Conservation (phyloP, 176 grass and related monocot genomes). For the Carex pumila region DNA sequence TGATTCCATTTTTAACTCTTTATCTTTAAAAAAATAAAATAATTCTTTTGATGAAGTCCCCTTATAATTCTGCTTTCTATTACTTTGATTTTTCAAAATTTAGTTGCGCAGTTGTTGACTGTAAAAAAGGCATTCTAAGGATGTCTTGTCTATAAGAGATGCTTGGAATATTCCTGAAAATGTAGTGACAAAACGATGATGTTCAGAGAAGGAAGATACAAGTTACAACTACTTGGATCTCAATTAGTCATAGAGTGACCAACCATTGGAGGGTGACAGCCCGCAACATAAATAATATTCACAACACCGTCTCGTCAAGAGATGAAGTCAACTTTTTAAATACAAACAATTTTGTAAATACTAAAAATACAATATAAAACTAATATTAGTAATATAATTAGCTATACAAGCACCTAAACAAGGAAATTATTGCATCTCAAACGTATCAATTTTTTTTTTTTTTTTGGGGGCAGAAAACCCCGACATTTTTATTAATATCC, state of each 20-base stretch:
- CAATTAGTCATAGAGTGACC: background rate
- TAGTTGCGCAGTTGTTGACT: background rate
- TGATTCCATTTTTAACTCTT: background rate
- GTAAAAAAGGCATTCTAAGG: background rate
- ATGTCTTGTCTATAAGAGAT: too few species aligned
- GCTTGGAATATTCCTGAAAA: background rate
- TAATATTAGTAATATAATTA: too few species aligned
- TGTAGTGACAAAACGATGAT: background rate
- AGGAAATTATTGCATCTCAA: too few species aligned
- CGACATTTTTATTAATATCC: too few species aligned
- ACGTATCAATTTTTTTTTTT: too few species aligned
- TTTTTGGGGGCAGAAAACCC: too few species aligned
- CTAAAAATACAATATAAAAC: too few species aligned
- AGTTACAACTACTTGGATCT: slow-evolving; percentile 10
- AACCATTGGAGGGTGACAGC: background rate
- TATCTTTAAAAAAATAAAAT: background rate
- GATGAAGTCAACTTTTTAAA: too few species aligned
- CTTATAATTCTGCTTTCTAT: background rate
- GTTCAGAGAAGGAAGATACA: background rate
- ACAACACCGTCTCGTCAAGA: too few species aligned
- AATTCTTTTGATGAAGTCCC: background rate
- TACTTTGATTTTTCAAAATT: background rate
- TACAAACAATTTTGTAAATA: too few species aligned
- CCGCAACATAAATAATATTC: too few species aligned
- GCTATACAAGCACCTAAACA: too few species aligned